Conservation (phyloP, 257 asterid genomes). For the Solanum corneliomulleri region DNA sequence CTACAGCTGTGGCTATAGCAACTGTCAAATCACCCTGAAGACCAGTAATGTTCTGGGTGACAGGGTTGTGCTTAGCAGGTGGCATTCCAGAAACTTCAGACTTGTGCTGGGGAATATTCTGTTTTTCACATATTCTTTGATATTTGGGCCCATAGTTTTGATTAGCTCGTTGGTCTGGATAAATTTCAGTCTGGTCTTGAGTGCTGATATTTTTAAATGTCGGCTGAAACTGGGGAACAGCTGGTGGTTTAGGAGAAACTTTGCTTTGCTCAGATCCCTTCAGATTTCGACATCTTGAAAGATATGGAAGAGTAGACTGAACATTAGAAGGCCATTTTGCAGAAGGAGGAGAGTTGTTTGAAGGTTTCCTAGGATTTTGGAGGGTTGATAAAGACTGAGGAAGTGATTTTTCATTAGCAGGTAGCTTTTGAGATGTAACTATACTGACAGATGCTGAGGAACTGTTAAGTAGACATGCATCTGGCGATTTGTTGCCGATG, state of each 20-base stretch:
- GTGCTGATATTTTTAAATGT: not conserved
- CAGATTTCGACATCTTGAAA: not conserved
- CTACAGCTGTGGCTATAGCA: slow-evolving; percentile 32
- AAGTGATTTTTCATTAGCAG: not conserved
- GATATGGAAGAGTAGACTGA: not conserved
- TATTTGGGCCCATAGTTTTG: not conserved
- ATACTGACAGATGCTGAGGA: not conserved
- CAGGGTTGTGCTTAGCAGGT: not conserved
- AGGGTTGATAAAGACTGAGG: not conserved
- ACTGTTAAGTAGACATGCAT: not conserved
- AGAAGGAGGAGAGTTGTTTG: not conserved
- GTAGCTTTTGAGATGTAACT: not conserved
- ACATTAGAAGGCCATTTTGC: not conserved
- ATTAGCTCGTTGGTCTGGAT: not conserved
- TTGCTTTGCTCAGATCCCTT: not conserved
- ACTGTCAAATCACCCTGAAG: slow-evolving; percentile 7
- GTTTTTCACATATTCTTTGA: not conserved
- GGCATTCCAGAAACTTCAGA: not conserved
- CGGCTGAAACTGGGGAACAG: not conserved
- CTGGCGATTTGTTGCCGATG: not conserved
- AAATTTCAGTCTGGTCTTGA: not conserved
- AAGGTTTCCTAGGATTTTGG: not conserved
- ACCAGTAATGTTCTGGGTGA: not conserved
- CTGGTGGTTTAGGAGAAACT: not conserved
- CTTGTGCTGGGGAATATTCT: not conserved